Conservation (phyloP, 140 eudicot species). For the Cichorium intybus region DNA sequence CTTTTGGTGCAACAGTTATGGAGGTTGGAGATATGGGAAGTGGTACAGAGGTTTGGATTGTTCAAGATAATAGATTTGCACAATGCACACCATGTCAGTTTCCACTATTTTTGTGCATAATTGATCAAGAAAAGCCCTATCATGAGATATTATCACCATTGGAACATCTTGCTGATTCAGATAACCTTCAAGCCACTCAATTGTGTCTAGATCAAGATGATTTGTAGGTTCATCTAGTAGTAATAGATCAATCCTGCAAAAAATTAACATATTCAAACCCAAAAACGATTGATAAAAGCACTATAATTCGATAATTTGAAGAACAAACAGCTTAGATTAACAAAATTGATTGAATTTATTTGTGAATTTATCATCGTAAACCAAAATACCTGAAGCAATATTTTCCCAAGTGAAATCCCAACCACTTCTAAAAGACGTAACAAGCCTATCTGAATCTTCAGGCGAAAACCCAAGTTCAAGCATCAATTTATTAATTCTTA, state of each 20-base stretch:
- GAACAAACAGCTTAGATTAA: too few species aligned
- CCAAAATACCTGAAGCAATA: conserved; percentile 83
- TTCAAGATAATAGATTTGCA: too few species aligned
- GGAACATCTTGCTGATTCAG: conserved; percentile 85
- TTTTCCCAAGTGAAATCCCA: conserved; percentile 99
- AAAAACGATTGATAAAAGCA: not conserved
- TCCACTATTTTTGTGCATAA: conserved; percentile 95
- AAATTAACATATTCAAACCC: too few species aligned
- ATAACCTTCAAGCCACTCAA: conserved; percentile 97
- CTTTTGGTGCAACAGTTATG: too few species aligned
- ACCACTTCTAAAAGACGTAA: conserved; percentile 96
- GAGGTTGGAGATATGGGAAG: too few species aligned
- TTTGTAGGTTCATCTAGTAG: conserved; percentile 98
- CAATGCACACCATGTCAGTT: conserved; percentile 96
- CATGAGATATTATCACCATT: conserved; percentile 97
- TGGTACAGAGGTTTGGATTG: too few species aligned
- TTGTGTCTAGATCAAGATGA: conserved; percentile 97
- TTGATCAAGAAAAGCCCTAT: conserved; percentile 98
- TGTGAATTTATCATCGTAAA: not conserved
- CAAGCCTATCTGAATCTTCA: conserved; percentile 88
- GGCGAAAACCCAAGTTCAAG: conserved; percentile 81
- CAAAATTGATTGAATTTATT: not conserved
- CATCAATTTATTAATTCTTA: conserved; percentile 75
- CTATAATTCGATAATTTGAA: not conserved
- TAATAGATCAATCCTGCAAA: conserved; percentile 76